Conservation (phyloP, 2,329 filamentous ascomycete genomes). For the Stylonectria norvegica region DNA sequence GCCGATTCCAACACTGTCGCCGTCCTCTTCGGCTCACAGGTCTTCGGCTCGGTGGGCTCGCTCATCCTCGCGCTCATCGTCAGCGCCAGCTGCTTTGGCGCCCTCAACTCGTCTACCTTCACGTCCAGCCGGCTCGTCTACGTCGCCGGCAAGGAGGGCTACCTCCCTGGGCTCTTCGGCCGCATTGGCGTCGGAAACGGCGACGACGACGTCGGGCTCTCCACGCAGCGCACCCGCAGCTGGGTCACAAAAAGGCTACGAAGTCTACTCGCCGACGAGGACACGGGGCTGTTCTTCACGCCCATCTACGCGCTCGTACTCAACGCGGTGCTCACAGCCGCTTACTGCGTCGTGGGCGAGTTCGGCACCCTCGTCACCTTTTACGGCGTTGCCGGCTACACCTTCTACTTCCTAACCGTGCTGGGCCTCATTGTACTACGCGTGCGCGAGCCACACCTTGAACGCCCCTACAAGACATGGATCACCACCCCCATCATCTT, state of each 20-base stretch:
- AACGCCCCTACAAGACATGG: constrained; percentile 93
- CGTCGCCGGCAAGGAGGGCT: constrained; percentile 91
- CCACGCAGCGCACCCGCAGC: constrained; percentile 47
- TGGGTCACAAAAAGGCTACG: constrained; percentile 59
- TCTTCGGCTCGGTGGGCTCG: constrained; percentile 81
- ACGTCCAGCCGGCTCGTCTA: constrained; percentile 91
- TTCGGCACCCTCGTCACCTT: constrained; percentile 92
- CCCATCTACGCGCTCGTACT: constrained; percentile 88
- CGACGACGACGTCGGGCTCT: constrained; percentile 38
- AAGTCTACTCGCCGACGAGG: constrained; percentile 68
- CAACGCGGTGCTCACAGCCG: constrained; percentile 69
- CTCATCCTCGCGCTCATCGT: constrained; percentile 86
- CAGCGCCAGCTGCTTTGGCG: constrained; percentile 87
- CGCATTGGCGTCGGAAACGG: constrained; percentile 66
- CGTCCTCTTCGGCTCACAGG: constrained; percentile 84
- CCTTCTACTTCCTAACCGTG: constrained; percentile 95
- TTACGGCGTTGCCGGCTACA: constrained; percentile 95
- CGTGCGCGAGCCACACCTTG: constrained; percentile 80
- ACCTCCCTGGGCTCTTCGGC: constrained; percentile 79
- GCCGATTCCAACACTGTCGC: constrained; percentile 92
- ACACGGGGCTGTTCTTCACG: constrained; percentile 82
- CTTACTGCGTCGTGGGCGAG: constrained; percentile 83
- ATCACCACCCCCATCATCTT: constrained; percentile 97
- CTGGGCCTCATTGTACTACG: constrained; percentile 87
- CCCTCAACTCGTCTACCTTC: constrained; percentile 91